Evolutionary conservation across 768 basidiomycete genomes (phyloP).

Genomic region (Leccinum olivaceopallidum): DNA sequence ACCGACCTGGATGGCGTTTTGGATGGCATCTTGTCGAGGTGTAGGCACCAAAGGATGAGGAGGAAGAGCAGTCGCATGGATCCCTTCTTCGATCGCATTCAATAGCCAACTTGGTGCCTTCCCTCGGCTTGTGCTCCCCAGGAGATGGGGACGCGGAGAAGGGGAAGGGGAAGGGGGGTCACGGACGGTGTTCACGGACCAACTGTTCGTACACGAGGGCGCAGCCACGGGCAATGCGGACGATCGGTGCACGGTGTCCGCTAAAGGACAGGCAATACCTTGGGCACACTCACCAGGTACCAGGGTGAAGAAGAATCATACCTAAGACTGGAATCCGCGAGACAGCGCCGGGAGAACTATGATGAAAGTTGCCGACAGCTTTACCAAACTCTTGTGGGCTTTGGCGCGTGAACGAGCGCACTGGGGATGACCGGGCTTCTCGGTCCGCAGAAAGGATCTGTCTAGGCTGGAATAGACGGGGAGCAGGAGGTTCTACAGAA

Average conservation of each 20-base stretch:
- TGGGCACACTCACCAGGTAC: slow-evolving; percentile 8
- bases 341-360: slow-evolving; percentile 13
- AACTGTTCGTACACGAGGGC: not conserved
- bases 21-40: not conserved
- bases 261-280: slow-evolving; percentile 11
- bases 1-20: not conserved
- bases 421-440: slow-evolving; percentile 8
- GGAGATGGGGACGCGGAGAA: not conserved
- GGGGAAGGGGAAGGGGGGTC: too few species aligned
- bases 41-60: not conserved
- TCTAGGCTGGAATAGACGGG: not conserved
- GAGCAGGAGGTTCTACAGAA: not conserved
- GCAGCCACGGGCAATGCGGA: not conserved
- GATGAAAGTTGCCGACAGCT: not conserved
- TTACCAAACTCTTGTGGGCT: not conserved
- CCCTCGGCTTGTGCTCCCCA: not conserved
- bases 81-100: slow-evolving; percentile 6
- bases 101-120: slow-evolving; percentile 9
- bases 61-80: not conserved
- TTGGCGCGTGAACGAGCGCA: not conserved
- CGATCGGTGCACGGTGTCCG: not conserved
- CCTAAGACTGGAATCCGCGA: slow-evolving; percentile 9
- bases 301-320: slow-evolving; percentile 9
- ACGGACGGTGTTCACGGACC: not conserved
- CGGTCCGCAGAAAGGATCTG: not conserved